phyloP scores from a whole-genome alignment of 1,284 basidiomycete species.

The Hymenochaete sp. region DNA sequence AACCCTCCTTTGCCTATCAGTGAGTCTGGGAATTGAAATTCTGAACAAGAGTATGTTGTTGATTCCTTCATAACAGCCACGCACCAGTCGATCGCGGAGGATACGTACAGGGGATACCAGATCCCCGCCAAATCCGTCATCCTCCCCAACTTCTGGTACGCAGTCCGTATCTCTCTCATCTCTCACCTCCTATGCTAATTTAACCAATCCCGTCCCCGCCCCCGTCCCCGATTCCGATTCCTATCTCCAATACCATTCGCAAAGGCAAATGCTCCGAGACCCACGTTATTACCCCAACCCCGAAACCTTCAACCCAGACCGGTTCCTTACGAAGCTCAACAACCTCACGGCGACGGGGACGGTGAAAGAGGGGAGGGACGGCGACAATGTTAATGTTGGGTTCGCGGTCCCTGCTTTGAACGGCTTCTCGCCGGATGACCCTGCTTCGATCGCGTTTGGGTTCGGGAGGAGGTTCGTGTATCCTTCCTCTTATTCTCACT shows the following conservation, averaged over 20 bases:
- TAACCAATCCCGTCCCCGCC: no score
- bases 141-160: slow-evolving; percentile 20
- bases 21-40: not conserved
- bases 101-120: slow-evolving; percentile 18
- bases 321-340: no score
- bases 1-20: not conserved
- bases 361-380: no score
- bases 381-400: no score
- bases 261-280: slow-evolving; percentile 20
- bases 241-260: no score
- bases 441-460: slow-evolving; percentile 12
- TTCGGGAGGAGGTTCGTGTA: slow-evolving; percentile 11
- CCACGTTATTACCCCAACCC: slow-evolving; percentile 19
- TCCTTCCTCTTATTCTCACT: not conserved
- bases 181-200: no score
- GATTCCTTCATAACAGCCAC: no score
- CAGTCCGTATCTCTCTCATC: not conserved
- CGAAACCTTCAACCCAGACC: slow-evolving; percentile 20
- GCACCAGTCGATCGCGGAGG: no score
- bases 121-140: slow-evolving; percentile 21
- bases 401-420: no score
- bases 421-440: slow-evolving; percentile 8
- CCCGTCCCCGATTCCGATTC: no score
- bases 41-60: not conserved
- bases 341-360: no score